Conservation (phyloP, 345 rosid genomes). For the Acer negundo region DNA sequence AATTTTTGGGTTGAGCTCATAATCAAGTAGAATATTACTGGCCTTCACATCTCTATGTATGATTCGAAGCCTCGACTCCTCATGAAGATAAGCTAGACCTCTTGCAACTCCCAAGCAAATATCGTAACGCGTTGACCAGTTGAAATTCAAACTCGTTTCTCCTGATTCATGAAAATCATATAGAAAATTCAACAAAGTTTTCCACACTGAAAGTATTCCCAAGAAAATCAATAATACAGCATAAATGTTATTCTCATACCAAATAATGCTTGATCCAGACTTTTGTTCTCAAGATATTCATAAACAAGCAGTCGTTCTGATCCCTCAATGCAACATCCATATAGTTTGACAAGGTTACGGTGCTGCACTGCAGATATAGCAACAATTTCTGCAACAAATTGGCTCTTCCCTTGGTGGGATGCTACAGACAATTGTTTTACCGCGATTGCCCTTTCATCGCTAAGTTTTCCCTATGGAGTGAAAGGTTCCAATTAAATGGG, state of each 20-base stretch:
- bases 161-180: constrained; percentile 26
- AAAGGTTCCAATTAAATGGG: background rate
- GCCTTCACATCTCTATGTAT: constrained; percentile 62
- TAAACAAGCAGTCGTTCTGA: constrained; percentile 58
- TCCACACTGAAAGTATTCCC: background rate
- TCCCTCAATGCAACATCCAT: constrained; percentile 46
- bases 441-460: constrained; percentile 65
- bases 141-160: constrained; percentile 29
- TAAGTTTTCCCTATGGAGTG: constrained; percentile 37
- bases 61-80: constrained; percentile 57
- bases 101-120: constrained; percentile 55
- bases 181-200: background rate
- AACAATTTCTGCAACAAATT: constrained; percentile 72
- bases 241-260: constrained; percentile 32
- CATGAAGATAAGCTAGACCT: constrained; percentile 57
- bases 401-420: constrained; percentile 70
- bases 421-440: constrained; percentile 68
- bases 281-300: constrained; percentile 68
- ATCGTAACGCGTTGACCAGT: constrained; percentile 44
- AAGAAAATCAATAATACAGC: background rate
- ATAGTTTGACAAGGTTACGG: constrained; percentile 44
- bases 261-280: constrained; percentile 73
- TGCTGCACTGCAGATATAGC: constrained; percentile 61
- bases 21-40: constrained; percentile 51
- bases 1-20: constrained; percentile 51